Percentiles rank a stretch among this genome's conserved stretches.
These are phyloP conservation scores for Neurospora pannonica DNA, from an alignment of 495 filamentous ascomycete species.

Conservation along the genomic window DNA sequence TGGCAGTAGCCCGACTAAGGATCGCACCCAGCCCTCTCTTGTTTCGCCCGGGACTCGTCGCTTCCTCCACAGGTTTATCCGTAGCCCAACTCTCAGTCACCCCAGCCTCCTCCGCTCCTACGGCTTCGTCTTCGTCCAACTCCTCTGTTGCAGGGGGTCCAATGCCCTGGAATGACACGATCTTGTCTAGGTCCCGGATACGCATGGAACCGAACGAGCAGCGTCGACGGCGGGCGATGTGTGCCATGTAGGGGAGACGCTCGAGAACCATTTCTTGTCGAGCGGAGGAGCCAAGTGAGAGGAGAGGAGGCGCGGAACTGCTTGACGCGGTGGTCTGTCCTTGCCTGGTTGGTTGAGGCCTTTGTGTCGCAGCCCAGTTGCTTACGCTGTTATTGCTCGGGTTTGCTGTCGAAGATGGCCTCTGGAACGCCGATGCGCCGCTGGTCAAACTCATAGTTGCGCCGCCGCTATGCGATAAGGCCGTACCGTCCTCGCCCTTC, in stretches of 20 bases:
- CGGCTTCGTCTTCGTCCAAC: slow-evolving; percentile 24
- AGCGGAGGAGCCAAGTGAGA: slow-evolving; percentile 50
- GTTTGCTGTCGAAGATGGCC: slow-evolving; percentile 19
- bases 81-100: slow-evolving; percentile 47
- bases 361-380: slow-evolving; percentile 27
- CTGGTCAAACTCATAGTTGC: slow-evolving; percentile 16
- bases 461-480: neutral
- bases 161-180: slow-evolving; percentile 57
- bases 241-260: slow-evolving; percentile 73
- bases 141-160: slow-evolving; percentile 20
- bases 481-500: slow-evolving; percentile 33
- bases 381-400: neutral
- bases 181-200: slow-evolving; percentile 50
- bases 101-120: slow-evolving; percentile 29
- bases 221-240: slow-evolving; percentile 41
- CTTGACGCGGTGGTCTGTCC: slow-evolving; percentile 5
- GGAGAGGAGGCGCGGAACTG: slow-evolving; percentile 21
- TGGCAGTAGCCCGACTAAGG: slow-evolving; percentile 12
- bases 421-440: slow-evolving; percentile 36
- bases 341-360: neutral
- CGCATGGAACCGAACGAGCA: slow-evolving; percentile 16
- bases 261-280: slow-evolving; percentile 70
- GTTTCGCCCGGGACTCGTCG: slow-evolving; percentile 29
- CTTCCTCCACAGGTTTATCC: slow-evolving; percentile 42
- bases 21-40: slow-evolving; percentile 17